phyloP scores from a whole-genome alignment of 2,329 filamentous ascomycete genomes.

The Apiospora marii region DNA sequence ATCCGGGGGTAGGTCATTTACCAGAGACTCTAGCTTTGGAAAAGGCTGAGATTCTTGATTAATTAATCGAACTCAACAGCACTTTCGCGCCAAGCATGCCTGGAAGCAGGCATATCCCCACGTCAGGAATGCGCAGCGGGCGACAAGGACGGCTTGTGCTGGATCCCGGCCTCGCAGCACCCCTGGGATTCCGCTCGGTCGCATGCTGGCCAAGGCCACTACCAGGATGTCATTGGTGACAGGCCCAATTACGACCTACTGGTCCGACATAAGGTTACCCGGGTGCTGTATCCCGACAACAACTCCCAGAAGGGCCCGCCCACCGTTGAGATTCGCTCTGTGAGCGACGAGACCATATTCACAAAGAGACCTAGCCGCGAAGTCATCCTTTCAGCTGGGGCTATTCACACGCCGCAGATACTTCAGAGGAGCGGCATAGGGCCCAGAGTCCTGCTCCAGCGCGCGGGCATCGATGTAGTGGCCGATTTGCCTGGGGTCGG shows the following conservation, averaged over 20 bases:
- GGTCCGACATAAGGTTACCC: constrained; percentile 40
- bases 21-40: neutral
- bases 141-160: constrained; percentile 43
- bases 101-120: constrained; percentile 37
- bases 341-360: too few species aligned
- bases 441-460: constrained; percentile 46
- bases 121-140: constrained; percentile 39
- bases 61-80: neutral
- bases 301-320: neutral
- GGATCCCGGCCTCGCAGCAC: constrained; percentile 41
- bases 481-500: constrained; percentile 56
- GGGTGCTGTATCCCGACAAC: constrained; percentile 30
- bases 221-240: constrained; percentile 34
- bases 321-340: neutral
- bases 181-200: constrained; percentile 39
- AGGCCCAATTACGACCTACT: constrained; percentile 38
- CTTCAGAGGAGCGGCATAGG: constrained; percentile 58
- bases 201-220: constrained; percentile 42
- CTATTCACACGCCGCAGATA: constrained; percentile 57
- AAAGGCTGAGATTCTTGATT: constrained; percentile 27
- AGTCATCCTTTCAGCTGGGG: constrained; percentile 56
- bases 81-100: constrained; percentile 26
- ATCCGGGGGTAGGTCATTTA: neutral
- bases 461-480: constrained; percentile 51
- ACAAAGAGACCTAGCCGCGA: constrained; percentile 36